These are phyloP conservation scores for Kwoniella bestiolae DNA, from an alignment of 768 basidiomycete genomes.

Conservation along the genomic window DNA sequence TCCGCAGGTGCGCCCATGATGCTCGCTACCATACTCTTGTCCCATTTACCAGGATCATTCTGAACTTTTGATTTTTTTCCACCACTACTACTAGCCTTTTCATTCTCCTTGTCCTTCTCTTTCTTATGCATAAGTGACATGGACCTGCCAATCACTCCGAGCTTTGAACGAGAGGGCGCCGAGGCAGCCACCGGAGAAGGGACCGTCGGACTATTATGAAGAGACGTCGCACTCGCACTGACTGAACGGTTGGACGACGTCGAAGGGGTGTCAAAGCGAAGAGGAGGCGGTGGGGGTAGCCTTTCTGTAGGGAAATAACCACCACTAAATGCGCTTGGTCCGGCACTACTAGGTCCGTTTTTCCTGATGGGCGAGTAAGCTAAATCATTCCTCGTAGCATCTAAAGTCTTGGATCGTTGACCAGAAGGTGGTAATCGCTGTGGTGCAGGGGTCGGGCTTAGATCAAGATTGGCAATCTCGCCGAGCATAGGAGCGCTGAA, in stretches of 20 bases:
- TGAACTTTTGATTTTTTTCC: constrained; percentile 23
- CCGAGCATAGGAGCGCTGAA: constrained; percentile 24
- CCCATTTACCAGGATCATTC: constrained; percentile 49
- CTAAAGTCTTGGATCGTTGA: constrained; percentile 11
- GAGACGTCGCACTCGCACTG: neutral
- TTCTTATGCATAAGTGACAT: constrained; percentile 29
- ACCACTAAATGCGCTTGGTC: neutral
- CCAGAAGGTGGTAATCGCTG: constrained; percentile 1
- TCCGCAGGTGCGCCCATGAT: constrained; percentile 50
- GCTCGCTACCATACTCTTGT: constrained; percentile 49
- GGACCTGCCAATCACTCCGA: constrained; percentile 33
- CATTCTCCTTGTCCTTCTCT: constrained; percentile 22
- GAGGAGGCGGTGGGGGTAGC: constrained; percentile 20
- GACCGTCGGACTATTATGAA: neutral
- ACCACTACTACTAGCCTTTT: constrained; percentile 19
- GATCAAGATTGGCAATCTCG: constrained; percentile 16
- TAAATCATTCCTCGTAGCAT: neutral
- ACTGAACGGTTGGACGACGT: constrained; percentile 2
- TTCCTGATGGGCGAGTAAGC: constrained; percentile 6
- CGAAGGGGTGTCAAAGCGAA: constrained; percentile 14
- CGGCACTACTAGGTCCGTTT: constrained; percentile 12
- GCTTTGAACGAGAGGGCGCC: constrained; percentile 21
- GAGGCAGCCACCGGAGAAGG: constrained; percentile 3
- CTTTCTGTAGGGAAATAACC: constrained; percentile 12
- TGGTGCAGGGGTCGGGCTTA: constrained; percentile 4